Evolutionary conservation across 2,329 filamentous ascomycete species (phyloP), one percentile per base, ranked within the genome.

Genomic region (Penicillium paneum): DNA sequence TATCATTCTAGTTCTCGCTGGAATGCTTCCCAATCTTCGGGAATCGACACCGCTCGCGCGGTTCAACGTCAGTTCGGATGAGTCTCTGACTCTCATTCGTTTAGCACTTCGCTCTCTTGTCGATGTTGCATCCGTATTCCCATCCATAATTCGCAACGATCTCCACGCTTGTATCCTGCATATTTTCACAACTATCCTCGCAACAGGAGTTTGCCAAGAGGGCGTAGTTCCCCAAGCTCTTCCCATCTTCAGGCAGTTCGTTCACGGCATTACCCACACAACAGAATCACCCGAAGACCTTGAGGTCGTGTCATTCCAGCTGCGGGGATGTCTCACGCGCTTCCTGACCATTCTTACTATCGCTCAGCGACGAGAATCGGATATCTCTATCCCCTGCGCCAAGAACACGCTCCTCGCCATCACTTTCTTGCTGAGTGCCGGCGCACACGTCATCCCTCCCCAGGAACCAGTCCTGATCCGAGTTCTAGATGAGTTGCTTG

Each of bases 121-220:
- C 3, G 91, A 97, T 67, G 92, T 94, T 1, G 92, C 94, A 7
- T 90, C 95, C 58, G 91, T 97, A 15, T 99, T 99, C 74, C 95
- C 95, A 0, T 86, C 90, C 2, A 92, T 99, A 65, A 99, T 99
- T 78, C 94, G 94, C 69, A 93, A 91, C 10, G 94, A 99, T 71
- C 81, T 99, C 7, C 91, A 97, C 68, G 93, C 94, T 36, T 97
- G 93, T 67, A 96, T 97, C 62, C 83, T 99, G 46, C 92, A 99
- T 76, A 96, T 97, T 52, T 97, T 97, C 69, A 89, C 90, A 50
- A 96, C 91, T 0, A 94, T 96, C 54, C 82, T 99, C 12, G 89
- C 90, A 13, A 97, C 91, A 0, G 88, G 90, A 0, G 81, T 85
- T 11, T 97, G 93, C 67, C 95, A 99, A 74, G 84, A 90, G 26